Evolutionary conservation across 805 yeast species (phyloP), one percentile per base, ranked within the genome.

Genomic region (Saccharomycopsis vini): DNA sequence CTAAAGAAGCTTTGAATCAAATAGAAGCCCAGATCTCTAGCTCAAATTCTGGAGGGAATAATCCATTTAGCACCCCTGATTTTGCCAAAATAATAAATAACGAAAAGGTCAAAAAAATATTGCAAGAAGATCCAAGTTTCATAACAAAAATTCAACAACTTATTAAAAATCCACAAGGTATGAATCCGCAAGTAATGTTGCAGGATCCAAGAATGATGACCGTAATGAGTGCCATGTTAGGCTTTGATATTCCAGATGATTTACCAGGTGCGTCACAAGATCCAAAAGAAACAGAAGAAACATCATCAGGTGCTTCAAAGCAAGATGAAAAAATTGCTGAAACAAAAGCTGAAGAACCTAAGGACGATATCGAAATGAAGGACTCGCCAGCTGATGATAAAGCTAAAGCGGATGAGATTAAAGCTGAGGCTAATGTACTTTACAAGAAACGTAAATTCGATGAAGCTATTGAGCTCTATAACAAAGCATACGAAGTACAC

Each of bases 361-460:
- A 65, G 50, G 69, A 66, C 43, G 61, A 56, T 43, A 49, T 54
- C 36, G 40, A 49, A 46, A 52, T 50, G 41, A 57, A 58, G 22
- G 62, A 54, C 16, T 57, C 53, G 28, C 56, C 54, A 28, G 62
- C 56, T 9, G 52, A 56, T 9, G 47, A 54, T 20, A 75, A 73
- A 56, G 65, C 57, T 3, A 66, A 68, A 42, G 89, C 94, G 28
- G 84, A 79, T 51, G 72, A 67, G 13, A 79, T 73, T 49, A 92
- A 92, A 62, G 82, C 83, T 4, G 76, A 79, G 62, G 99, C 97
- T 52, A 92, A 92, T 66, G 69, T 73, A 40, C 68, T 84, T 38
- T 92, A 92, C 73, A 92, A 92, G 65, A 69, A 79, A 52, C 83
- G 82, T 61, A 71, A 88, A 57, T 92, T 92, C 54, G 96, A 87